Conservation (phyloP, 148 eudicot genomes). For the Selenicereus undatus region DNA sequence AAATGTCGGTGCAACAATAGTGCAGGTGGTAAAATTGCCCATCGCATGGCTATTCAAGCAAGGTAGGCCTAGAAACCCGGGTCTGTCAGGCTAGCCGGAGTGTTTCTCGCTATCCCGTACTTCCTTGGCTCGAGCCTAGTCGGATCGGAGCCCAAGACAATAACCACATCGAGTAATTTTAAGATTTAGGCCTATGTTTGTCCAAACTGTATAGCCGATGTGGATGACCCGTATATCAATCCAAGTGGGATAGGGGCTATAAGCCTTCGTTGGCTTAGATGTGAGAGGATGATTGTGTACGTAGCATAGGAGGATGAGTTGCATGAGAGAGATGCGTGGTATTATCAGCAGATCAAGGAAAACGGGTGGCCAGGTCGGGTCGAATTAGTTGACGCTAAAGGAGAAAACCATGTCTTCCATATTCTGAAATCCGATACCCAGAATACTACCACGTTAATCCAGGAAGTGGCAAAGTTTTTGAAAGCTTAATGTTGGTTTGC, state of each 20-base stretch:
- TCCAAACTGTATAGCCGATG: slow-evolving; percentile 28
- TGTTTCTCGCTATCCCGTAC: slow-evolving; percentile 43
- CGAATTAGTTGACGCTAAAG: too few species aligned
- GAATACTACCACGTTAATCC: too few species aligned
- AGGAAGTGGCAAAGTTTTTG: too few species aligned
- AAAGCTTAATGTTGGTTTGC: too few species aligned
- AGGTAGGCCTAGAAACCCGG: too few species aligned
- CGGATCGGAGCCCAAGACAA: slow-evolving; percentile 14
- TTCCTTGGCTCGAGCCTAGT: slow-evolving; percentile 41
- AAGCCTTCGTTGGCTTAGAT: slow-evolving; percentile 27
- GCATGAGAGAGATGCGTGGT: too few species aligned
- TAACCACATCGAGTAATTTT: slow-evolving; percentile 8
- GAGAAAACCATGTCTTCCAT: too few species aligned
- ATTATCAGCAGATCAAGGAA: too few species aligned
- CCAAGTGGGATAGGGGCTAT: slow-evolving; percentile 34
- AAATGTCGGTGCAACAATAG: too few species aligned
- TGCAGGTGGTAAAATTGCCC: slow-evolving; percentile 49
- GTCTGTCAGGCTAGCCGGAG: slow-evolving; percentile 27
- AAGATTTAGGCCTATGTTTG: slow-evolving; percentile 44
- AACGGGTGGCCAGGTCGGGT: too few species aligned
- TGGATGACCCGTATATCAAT: slow-evolving; percentile 36
- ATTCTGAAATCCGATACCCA: too few species aligned
- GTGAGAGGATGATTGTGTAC: slow-evolving; percentile 4
- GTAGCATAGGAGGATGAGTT: too few species aligned
- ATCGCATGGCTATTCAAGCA: slow-evolving; percentile 34